Percentiles rank a stretch among this genome's conserved stretches.
phyloP scores from a whole-genome alignment of 768 basidiomycete genomes.

The Auriscalpium orientale region DNA sequence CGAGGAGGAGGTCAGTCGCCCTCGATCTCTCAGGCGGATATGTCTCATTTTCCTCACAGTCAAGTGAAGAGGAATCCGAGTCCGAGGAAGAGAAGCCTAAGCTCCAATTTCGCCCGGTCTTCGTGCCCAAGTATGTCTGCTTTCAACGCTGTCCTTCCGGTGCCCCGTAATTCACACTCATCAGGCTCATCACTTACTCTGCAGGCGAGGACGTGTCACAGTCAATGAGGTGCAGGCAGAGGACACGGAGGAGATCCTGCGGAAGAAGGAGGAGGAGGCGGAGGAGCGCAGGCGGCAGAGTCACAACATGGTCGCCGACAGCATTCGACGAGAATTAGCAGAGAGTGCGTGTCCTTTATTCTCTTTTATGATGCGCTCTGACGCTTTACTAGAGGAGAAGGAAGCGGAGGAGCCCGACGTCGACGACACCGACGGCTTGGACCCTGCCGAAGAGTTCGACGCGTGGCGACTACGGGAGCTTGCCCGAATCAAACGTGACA shows the following conservation, averaged over 20 bases:
- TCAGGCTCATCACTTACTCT: not conserved
- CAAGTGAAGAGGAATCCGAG: conserved; percentile 83
- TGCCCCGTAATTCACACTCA: not conserved
- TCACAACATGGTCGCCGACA: conserved; percentile 91
- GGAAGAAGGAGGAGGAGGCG: conserved; percentile 62
- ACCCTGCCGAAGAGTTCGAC: conserved; percentile 87
- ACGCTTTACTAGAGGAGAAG: conserved; percentile 67
- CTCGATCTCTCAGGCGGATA: conserved; percentile 4
- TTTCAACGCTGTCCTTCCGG: not conserved
- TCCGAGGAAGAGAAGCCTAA: conserved; percentile 68
- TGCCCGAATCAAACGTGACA: conserved; percentile 87
- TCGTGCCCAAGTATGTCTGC: conserved; percentile 81
- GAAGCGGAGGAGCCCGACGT: conserved; percentile 78
- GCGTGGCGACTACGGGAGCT: conserved; percentile 94
- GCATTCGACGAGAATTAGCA: conserved; percentile 82
- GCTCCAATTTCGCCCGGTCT: conserved; percentile 83
- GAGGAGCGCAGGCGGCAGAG: conserved; percentile 84
- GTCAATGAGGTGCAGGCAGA: conserved; percentile 61
- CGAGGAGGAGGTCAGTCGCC: conserved; percentile 38
- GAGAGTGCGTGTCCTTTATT: conserved; percentile 59
- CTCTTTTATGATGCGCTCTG: not conserved
- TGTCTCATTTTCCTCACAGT: conserved; percentile 34
- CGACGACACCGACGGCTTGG: conserved; percentile 91
- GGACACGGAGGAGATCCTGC: conserved; percentile 69
- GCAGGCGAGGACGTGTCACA: conserved; percentile 69